phyloP scores from a whole-genome alignment of 140 eudicot genomes.

The Erigeron philadelphicus region DNA sequence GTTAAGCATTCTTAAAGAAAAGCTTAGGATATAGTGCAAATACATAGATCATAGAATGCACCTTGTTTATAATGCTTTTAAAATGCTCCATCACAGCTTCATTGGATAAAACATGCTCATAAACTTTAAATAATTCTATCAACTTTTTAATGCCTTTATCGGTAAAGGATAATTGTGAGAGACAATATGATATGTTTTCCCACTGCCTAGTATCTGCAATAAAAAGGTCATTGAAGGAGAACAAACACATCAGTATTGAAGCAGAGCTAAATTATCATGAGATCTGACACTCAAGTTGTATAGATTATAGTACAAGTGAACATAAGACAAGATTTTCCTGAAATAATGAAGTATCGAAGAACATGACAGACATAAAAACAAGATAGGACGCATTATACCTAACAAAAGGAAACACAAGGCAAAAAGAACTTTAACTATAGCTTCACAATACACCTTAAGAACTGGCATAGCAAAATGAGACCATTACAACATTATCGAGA shows the following conservation, averaged over 20 bases:
- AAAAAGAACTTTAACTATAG: conserved; percentile 1
- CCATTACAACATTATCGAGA: background rate
- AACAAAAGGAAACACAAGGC: background rate
- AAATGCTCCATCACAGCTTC: conserved; percentile 86
- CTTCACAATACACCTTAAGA: background rate
- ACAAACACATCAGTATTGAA: conserved; percentile 16
- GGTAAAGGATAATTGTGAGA: conserved; percentile 82
- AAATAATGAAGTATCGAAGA: background rate
- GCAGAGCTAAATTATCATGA: background rate
- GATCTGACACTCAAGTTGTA: background rate
- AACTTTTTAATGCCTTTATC: conserved; percentile 89
- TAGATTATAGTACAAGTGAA: background rate
- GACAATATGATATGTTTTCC: conserved; percentile 92
- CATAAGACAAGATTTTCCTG: background rate
- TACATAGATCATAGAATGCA: conserved; percentile 14
- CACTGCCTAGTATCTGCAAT: conserved; percentile 74
- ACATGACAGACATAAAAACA: background rate
- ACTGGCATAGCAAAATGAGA: background rate
- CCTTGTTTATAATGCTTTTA: conserved; percentile 80
- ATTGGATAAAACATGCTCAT: conserved; percentile 81
- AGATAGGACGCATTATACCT: background rate
- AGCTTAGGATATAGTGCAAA: background rate
- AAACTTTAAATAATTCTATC: conserved; percentile 73
- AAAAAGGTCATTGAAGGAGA: conserved; percentile 14
- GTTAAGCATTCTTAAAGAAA: background rate